phyloP scores from a whole-genome alignment of 805 yeast genomes.

The Ogataea nakhonphanomensis region DNA sequence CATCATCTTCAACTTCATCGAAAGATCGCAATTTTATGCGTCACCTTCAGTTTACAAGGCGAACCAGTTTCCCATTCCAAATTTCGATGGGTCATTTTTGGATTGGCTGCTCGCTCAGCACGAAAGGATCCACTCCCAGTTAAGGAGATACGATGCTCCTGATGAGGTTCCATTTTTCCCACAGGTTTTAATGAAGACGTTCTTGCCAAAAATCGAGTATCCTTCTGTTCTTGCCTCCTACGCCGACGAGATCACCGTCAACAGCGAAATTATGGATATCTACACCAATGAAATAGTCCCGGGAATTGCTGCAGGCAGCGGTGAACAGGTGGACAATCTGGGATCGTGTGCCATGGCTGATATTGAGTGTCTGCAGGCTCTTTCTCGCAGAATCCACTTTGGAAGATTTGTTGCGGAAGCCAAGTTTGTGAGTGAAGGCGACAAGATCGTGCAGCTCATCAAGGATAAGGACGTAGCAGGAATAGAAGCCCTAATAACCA shows the following conservation, averaged over 20 bases:
- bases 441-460: slow-evolving; percentile 62
- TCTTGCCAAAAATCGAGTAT: slow-evolving; percentile 78
- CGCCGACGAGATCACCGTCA: slow-evolving; percentile 72
- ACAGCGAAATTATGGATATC: slow-evolving; percentile 58
- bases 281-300: slow-evolving; percentile 80
- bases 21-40: slow-evolving; percentile 81
- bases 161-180: slow-evolving; percentile 93
- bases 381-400: slow-evolving; percentile 91
- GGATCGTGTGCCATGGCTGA: slow-evolving; percentile 87
- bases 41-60: slow-evolving; percentile 71
- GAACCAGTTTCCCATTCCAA: slow-evolving; percentile 56
- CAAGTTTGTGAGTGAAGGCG: slow-evolving; percentile 70
- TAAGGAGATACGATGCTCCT: slow-evolving; percentile 90
- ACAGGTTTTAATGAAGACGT: slow-evolving; percentile 50
- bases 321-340: slow-evolving; percentile 79
- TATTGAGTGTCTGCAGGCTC: slow-evolving; percentile 80
- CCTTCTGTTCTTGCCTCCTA: slow-evolving; percentile 77
- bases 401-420: slow-evolving; percentile 98
- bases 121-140: slow-evolving; percentile 73
- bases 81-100: slow-evolving; percentile 72
- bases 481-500: slow-evolving; percentile 79
- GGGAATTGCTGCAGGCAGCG: slow-evolving; percentile 55
- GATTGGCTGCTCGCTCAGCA: slow-evolving; percentile 80
- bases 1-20: slow-evolving; percentile 87
- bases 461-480: slow-evolving; percentile 62